phyloP scores from a whole-genome alignment of 352 stramenopile genomes.

The Thalassiosira ordinaria region DNA sequence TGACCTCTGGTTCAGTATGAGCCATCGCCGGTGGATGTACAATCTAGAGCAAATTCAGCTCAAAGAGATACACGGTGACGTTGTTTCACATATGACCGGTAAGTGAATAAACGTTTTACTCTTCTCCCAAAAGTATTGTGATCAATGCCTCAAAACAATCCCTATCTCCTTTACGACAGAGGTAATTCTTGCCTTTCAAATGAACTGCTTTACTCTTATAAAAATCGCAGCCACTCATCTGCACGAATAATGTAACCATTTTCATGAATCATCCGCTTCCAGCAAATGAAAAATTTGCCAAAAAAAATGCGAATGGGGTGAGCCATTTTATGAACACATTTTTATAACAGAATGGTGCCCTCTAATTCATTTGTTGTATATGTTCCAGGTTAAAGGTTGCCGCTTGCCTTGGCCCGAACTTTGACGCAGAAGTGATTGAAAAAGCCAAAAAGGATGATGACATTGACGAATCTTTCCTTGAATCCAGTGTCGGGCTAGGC shows the following conservation, averaged over 20 bases:
- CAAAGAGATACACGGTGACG: constrained; percentile 34
- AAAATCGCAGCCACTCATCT: no score
- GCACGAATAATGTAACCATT: no score
- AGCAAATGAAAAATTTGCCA: constrained; percentile 28
- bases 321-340: no score
- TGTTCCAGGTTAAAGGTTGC: constrained; percentile 28
- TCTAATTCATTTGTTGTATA: no score
- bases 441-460: constrained; percentile 29
- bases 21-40: constrained; percentile 38
- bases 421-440: constrained; percentile 27
- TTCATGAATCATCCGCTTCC: no score
- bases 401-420: constrained; percentile 40
- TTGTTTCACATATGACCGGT: constrained; percentile 36
- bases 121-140: no score
- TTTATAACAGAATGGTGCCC: no score
- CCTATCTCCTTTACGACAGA: no score
- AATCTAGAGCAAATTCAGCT: constrained; percentile 30
- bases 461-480: constrained; percentile 19
- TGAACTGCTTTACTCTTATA: no score
- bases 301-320: constrained; percentile 25
- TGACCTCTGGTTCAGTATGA: constrained; percentile 47
- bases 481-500: constrained; percentile 22
- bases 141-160: no score
- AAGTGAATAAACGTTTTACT: no score
- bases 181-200: no score